Evolutionary conservation across 768 basidiomycete species (phyloP).

Genomic region (Rhodotorula taiwanensis): DNA sequence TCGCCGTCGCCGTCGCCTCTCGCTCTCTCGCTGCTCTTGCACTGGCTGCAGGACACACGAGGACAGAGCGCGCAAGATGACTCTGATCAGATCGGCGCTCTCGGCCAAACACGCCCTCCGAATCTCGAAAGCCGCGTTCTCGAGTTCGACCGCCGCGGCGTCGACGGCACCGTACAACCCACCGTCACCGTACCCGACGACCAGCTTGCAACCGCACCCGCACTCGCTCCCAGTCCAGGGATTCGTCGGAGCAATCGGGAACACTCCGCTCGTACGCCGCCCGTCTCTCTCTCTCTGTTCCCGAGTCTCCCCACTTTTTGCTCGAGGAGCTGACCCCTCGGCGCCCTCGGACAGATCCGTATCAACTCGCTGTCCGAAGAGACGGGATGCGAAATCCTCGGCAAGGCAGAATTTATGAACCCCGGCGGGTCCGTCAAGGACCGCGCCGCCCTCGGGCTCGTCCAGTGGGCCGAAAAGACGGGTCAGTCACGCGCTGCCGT

Average conservation of each 20-base stretch:
- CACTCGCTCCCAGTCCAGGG: conserved; percentile 50
- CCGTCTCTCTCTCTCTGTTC: neutral
- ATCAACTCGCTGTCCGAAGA: conserved; percentile 72
- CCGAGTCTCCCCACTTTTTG: conserved; percentile 6
- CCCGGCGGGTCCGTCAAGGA: conserved; percentile 98
- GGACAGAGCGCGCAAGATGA: neutral
- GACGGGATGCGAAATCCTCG: conserved; percentile 74
- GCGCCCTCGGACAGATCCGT: conserved; percentile 61
- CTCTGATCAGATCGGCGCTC: neutral
- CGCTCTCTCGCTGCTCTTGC: neutral
- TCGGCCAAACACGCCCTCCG: conserved; percentile 3
- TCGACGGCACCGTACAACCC: neutral
- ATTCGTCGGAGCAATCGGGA: conserved; percentile 81
- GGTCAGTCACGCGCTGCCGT: conserved; percentile 48
- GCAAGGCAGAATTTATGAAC: conserved; percentile 98
- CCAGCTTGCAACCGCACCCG: conserved; percentile 27
- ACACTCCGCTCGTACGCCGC: conserved; percentile 74
- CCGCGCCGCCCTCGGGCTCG: conserved; percentile 82
- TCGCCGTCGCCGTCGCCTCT: too few relatives aligned
- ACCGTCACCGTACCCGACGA: neutral
- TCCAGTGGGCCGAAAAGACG: conserved; percentile 75
- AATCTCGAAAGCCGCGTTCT: neutral
- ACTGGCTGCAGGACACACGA: too few relatives aligned
- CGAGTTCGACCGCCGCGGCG: neutral
- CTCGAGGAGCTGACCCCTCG: conserved; percentile 10